phyloP scores from a whole-genome alignment of 2,329 filamentous ascomycete genomes.

The Botrytis cinerea region DNA sequence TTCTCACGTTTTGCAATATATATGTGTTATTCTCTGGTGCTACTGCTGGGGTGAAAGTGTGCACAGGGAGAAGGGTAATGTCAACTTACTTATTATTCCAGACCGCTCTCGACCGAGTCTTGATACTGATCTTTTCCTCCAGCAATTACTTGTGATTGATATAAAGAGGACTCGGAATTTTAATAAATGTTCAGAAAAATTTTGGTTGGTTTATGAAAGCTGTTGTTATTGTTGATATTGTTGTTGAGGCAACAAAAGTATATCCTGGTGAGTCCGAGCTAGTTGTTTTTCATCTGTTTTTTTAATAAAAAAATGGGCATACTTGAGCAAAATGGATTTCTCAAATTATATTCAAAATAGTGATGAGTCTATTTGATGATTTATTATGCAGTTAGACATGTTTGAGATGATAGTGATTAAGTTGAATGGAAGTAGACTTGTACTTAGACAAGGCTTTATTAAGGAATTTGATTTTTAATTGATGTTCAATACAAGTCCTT shows the following conservation, averaged over 20 bases:
- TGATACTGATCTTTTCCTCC: neutral
- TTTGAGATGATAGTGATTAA: neutral
- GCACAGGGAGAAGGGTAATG: neutral
- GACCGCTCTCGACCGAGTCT: neutral
- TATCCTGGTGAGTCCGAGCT: neutral
- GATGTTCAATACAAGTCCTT: neutral
- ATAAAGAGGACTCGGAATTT: neutral
- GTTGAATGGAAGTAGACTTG: neutral
- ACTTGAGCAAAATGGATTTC: neutral
- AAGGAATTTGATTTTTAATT: neutral
- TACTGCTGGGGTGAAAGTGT: neutral
- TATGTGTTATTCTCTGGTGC: neutral
- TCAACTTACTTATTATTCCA: neutral
- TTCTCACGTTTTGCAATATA: neutral
- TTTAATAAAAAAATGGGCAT: neutral
- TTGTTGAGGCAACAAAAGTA: neutral
- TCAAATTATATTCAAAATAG: neutral
- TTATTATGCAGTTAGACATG: neutral
- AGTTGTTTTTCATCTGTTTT: neutral
- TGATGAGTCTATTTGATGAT: accelerated
- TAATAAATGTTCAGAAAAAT: accelerated
- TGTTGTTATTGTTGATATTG: neutral
- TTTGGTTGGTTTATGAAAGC: neutral
- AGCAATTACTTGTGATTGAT: neutral
- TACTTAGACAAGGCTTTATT: neutral